Evolutionary conservation across 2,329 filamentous ascomycete genomes (phyloP).

Genomic region (Diaporthe humulicola): DNA sequence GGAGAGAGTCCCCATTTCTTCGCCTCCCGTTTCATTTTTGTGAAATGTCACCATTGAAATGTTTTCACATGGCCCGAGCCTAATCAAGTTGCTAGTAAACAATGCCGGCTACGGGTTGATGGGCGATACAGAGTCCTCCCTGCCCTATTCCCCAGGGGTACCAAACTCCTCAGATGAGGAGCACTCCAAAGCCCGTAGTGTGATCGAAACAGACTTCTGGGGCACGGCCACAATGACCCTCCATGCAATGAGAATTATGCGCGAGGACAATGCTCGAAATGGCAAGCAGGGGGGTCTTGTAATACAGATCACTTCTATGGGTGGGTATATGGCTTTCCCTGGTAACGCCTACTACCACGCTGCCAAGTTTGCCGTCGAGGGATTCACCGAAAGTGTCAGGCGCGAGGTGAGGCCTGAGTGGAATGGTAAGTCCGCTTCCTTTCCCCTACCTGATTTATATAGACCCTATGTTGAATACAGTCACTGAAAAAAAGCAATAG

Average conservation of each 20-base stretch:
- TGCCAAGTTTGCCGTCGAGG: constrained; percentile 60
- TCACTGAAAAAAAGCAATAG: constrained; percentile 38
- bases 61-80: neutral
- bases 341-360: constrained; percentile 55
- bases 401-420: constrained; percentile 58
- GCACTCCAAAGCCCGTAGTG: constrained; percentile 40
- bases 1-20: neutral
- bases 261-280: constrained; percentile 44
- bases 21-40: neutral
- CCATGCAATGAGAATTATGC: constrained; percentile 48
- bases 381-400: constrained; percentile 59
- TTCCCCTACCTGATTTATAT: constrained; percentile 40
- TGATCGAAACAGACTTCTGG: constrained; percentile 49
- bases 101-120: constrained; percentile 59
- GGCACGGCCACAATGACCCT: constrained; percentile 45
- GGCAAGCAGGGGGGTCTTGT: constrained; percentile 61
- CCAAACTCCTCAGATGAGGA: constrained; percentile 41
- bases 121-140: constrained; percentile 47
- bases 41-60: neutral
- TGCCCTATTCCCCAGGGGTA: neutral
- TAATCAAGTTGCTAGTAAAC: constrained; percentile 43
- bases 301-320: constrained; percentile 68
- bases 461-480: neutral
- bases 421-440: constrained; percentile 52
- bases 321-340: constrained; percentile 54